Base-by-base conservation (phyloP, 306 rosid genomes). In the Senna siamea region DNA sequence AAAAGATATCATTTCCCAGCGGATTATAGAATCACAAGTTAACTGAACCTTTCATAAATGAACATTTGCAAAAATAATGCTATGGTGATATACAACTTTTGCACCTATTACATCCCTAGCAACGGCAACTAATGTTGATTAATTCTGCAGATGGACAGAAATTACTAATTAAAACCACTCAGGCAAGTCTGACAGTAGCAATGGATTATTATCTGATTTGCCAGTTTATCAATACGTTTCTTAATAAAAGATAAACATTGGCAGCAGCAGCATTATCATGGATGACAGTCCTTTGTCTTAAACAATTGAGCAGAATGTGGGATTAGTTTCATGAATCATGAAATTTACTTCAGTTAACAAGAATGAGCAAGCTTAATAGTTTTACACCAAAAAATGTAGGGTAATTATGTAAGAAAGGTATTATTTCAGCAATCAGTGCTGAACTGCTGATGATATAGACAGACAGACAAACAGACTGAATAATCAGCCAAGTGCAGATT, bases 1-100 rank as follows among this genome's bases (percentile, higher is more conserved):
- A 56, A 37, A 52, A 72, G 58, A 68, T 35, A 62, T 73, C 17
- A 80, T 26, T 61, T 72, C 74, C 34, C 28, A 43, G 62, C 13
- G 37, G 46, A 26, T 73, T 55, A 68, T 67, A 62, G 2, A 61
- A 40, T 35, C 5, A 65, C 3, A 46, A 48, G 41, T 51, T 60
- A 20, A 22, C 20, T 68, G 41, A 15, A 30, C 28, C 69, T 61
- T 50, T 14, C 4, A 37, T 47, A 26, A 23, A 35, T 82, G 51
- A 20, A 38, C 47, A 7, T n/a, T 6, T 57, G 30, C 60, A 37
- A 26, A 37, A 26, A 53, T 5, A 71, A 23, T 75, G 44, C 48
- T 54, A 28, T 18, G 65, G 70, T 61, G 69, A 65, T 58, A 64
- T 72, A 13, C 53, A 13, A 22, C 48, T 69, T 76, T 41, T 55